Conservation (phyloP, 2,329 filamentous ascomycete species). For the Colletotrichum orchidophilum region DNA sequence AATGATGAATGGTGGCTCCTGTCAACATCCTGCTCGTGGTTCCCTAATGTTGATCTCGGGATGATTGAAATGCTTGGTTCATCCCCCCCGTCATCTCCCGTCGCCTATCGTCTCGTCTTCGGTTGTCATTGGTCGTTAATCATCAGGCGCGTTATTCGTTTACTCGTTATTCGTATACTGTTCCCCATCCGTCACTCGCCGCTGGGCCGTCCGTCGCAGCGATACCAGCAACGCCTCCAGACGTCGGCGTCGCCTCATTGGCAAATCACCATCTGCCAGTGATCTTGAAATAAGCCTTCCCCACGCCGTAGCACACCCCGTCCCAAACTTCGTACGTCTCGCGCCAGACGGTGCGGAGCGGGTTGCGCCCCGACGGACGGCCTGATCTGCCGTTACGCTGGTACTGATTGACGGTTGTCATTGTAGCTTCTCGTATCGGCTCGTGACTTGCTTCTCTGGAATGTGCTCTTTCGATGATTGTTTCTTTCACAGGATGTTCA, state of each 20-base stretch:
- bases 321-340: constrained; percentile 51
- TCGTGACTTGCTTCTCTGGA: neutral
- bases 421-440: neutral
- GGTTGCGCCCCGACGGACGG: constrained; percentile 52
- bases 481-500: neutral
- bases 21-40: neutral
- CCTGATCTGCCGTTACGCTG: constrained; percentile 65
- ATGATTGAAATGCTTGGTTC: constrained; percentile 8
- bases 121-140: neutral
- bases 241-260: neutral
- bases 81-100: neutral
- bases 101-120: neutral
- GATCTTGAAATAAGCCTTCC: constrained; percentile 48
- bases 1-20: neutral
- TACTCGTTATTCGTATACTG: neutral
- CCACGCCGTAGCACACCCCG: constrained; percentile 49
- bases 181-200: neutral
- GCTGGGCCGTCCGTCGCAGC: neutral
- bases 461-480: neutral
- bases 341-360: constrained; percentile 39
- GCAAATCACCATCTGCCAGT: constrained; percentile 28
- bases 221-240: neutral
- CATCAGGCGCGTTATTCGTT: neutral
- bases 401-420: constrained; percentile 71
- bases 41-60: neutral